Evolutionary conservation across 768 basidiomycete genomes (phyloP).

Genomic region (Kwoniella shandongensis): DNA sequence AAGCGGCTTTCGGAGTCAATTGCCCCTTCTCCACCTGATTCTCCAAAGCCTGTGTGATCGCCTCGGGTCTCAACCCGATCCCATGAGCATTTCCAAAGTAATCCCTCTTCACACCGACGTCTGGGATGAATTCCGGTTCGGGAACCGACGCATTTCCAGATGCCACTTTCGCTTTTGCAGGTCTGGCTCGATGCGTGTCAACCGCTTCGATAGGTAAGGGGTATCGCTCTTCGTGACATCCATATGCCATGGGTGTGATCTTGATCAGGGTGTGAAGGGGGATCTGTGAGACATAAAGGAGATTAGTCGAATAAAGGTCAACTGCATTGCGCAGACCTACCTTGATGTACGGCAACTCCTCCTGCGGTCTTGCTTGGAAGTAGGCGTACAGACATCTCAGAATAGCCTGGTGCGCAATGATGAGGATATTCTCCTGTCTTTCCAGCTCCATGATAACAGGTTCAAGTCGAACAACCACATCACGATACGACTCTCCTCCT

Average conservation of each 20-base stretch:
- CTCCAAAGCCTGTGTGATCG: constrained; percentile 14
- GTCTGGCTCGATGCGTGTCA: constrained; percentile 77
- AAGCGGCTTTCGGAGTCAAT: constrained; percentile 30
- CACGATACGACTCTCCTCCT: constrained; percentile 93
- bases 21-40: constrained; percentile 25
- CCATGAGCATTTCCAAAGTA: constrained; percentile 38
- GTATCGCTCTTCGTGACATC: constrained; percentile 96
- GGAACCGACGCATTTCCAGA: neutral
- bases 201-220: constrained; percentile 87
- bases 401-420: constrained; percentile 85
- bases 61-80: constrained; percentile 19
- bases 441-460: constrained; percentile 99
- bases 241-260: constrained; percentile 95
- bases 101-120: constrained; percentile 25
- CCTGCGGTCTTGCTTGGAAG: constrained; percentile 80
- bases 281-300: constrained; percentile 22
- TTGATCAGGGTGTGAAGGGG: constrained; percentile 92
- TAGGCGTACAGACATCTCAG: constrained; percentile 73
- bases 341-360: constrained; percentile 94
- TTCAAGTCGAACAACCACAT: constrained; percentile 91
- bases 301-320: neutral
- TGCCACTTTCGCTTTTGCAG: constrained; percentile 18
- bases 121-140: neutral
- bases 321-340: constrained; percentile 55
- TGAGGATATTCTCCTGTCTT: constrained; percentile 92